These are phyloP conservation scores for Cystobasidiaceae sp. DNA, from an alignment of 1,284 basidiomycete genomes.

Conservation along the genomic window DNA sequence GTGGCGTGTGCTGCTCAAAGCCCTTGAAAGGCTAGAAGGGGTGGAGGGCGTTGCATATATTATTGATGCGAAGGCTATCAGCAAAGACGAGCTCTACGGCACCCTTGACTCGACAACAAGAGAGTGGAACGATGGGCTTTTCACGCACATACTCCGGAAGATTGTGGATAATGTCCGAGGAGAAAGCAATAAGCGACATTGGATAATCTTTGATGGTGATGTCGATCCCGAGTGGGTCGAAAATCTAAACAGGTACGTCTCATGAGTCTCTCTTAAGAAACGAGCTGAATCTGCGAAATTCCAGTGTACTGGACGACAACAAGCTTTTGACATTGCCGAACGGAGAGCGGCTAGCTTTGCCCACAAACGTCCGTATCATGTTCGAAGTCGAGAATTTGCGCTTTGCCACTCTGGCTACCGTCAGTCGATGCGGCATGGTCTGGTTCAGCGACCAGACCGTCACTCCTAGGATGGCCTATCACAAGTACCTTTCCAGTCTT, in stretches of 20 bases:
- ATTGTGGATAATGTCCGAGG: constrained; percentile 98
- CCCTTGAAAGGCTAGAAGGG: constrained; percentile 86
- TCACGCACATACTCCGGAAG: constrained; percentile 94
- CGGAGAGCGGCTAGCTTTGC: constrained; percentile 94
- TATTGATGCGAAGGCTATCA: constrained; percentile 98
- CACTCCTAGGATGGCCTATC: constrained; percentile 83
- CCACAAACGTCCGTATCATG: constrained; percentile 96
- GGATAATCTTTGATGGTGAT: constrained; percentile 99
- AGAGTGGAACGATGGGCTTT: constrained; percentile 99
- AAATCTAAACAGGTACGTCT: constrained; percentile 91
- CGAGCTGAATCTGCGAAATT: too few relatives aligned
- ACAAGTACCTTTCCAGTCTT: constrained; percentile 82
- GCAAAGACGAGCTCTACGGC: constrained; percentile 96
- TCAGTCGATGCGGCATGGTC: constrained; percentile 99
- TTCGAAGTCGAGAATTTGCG: constrained; percentile 98
- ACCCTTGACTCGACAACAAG: constrained; percentile 95
- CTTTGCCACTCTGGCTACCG: constrained; percentile 95
- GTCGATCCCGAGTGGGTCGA: constrained; percentile 99
- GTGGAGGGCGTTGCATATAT: constrained; percentile 90
- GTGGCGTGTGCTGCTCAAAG: constrained; percentile 88
- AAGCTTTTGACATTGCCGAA: constrained; percentile 95
- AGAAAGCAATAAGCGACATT: constrained; percentile 92
- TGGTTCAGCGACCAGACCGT: constrained; percentile 99
- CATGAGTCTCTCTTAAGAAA: neutral
- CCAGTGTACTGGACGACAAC: constrained; percentile 96